phyloP scores from a whole-genome alignment of 352 stramenopile genomes.

The Pythium insidiosum region DNA sequence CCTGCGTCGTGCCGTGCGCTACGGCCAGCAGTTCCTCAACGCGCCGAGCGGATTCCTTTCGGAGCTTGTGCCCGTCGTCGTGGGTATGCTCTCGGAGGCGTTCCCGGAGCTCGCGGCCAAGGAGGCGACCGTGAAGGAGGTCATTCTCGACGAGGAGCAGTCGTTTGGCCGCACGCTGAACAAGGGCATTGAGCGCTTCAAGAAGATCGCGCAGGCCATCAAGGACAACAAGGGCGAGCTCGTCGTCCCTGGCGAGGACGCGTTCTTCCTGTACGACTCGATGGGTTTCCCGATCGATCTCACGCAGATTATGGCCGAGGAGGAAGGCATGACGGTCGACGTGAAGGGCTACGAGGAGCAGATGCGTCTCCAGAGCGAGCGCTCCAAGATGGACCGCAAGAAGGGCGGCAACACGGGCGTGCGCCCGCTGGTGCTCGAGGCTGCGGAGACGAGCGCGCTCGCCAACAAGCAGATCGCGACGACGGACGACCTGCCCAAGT shows the following conservation, averaged over 20 bases:
- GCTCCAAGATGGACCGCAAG: conserved; percentile 85
- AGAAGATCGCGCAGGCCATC: conserved; percentile 81
- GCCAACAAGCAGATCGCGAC: conserved; percentile 63
- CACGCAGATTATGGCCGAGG: conserved; percentile 97
- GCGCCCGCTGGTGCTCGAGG: conserved; percentile 89
- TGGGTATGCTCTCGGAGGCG: conserved; percentile 90
- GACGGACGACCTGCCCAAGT: conserved; percentile 94
- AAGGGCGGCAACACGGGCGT: conserved; percentile 66
- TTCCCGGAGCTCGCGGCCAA: conserved; percentile 96
- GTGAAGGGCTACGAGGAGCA: conserved; percentile 91
- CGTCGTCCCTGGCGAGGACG: conserved; percentile 90
- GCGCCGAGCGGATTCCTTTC: conserved; percentile 93
- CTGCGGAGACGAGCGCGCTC: conserved; percentile 91
- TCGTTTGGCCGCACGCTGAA: conserved; percentile 94
- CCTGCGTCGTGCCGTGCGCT: conserved; percentile 94
- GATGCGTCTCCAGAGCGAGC: conserved; percentile 88
- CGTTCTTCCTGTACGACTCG: conserved; percentile 99
- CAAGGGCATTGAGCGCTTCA: conserved; percentile 89
- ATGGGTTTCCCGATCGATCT: conserved; percentile 99
- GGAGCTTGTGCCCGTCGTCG: conserved; percentile 90
- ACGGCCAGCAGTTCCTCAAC: conserved; percentile 97
- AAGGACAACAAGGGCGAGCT: conserved; percentile 39
- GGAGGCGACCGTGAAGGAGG: conserved; percentile 85
- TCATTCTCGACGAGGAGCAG: conserved; percentile 96
- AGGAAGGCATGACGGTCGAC: conserved; percentile 92